These are phyloP conservation scores for Mortierella claussenii DNA, from an alignment of 192 early-diverging fungal species.

Conservation along the genomic window DNA sequence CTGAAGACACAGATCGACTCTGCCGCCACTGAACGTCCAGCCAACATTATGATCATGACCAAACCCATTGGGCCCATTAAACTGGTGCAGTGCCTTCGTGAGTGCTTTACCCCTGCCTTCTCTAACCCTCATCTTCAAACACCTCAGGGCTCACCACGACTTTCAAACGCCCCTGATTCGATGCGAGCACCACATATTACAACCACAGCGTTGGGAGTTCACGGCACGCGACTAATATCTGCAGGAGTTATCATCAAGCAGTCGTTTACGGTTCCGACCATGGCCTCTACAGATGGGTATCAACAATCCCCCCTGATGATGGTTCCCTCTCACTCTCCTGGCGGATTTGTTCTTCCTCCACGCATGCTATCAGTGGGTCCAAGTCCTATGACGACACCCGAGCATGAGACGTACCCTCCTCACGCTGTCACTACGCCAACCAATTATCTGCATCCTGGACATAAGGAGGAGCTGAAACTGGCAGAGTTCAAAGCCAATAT, in stretches of 20 bases:
- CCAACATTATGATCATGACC: slow-evolving; percentile 36
- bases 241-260: slow-evolving; percentile 32
- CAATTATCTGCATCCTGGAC: not conserved
- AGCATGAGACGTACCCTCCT: slow-evolving; percentile 15
- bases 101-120: slow-evolving; percentile 47
- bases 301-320: slow-evolving; percentile 5
- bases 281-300: not conserved
- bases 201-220: slow-evolving; percentile 17
- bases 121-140: slow-evolving; percentile 22
- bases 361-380: slow-evolving; percentile 3
- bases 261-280: slow-evolving; percentile 24
- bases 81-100: slow-evolving; percentile 40
- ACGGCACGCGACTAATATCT: slow-evolving; percentile 21
- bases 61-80: slow-evolving; percentile 49
- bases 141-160: slow-evolving; percentile 33
- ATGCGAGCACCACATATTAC: slow-evolving; percentile 38
- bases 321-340: slow-evolving; percentile 41
- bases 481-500: slow-evolving; percentile 11
- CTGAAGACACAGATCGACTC: slow-evolving; percentile 25
- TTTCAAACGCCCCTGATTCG: slow-evolving; percentile 1
- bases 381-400: slow-evolving; percentile 15
- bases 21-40: slow-evolving; percentile 20
- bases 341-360: slow-evolving; percentile 40
- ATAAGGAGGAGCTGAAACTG: not conserved
- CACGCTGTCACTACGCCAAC: not conserved